These are phyloP conservation scores for Viola odorata DNA, from an alignment of 345 rosid species.

Conservation along the genomic window DNA sequence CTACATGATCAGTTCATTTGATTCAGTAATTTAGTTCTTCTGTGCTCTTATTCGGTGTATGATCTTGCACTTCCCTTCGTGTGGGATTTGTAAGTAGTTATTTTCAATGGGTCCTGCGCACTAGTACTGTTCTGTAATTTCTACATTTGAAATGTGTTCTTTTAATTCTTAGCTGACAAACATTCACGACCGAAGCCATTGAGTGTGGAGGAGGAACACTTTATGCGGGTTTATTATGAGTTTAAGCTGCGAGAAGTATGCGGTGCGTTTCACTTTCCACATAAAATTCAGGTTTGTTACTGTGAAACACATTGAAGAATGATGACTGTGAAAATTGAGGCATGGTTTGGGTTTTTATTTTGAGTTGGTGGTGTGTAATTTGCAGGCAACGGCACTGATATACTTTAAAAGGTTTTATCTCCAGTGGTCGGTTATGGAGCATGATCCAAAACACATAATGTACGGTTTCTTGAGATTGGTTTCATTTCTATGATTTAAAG, in stretches of 20 bases:
- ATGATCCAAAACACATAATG: conserved; percentile 93
- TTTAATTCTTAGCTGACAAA: conserved; percentile 69
- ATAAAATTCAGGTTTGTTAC: conserved; percentile 88
- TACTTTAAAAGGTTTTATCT: conserved; percentile 96
- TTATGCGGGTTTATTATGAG: conserved; percentile 85
- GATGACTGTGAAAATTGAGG: neutral
- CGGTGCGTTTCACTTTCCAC: conserved; percentile 88
- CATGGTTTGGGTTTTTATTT: neutral
- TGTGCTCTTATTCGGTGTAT: neutral
- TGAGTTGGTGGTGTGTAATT: conserved; percentile 19
- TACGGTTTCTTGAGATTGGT: conserved; percentile 30
- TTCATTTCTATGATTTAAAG: too few species aligned
- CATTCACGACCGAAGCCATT: conserved; percentile 75
- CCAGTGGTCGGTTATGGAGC: conserved; percentile 99
- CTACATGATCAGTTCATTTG: too few species aligned
- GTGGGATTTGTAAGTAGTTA: conserved; percentile 5
- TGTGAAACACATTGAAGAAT: neutral
- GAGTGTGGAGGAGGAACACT: conserved; percentile 79
- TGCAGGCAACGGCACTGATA: conserved; percentile 89
- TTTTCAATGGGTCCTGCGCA: too few species aligned
- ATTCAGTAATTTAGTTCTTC: too few species aligned
- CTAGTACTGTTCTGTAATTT: too few species aligned
- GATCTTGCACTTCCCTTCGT: neutral
- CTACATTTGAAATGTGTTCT: too few species aligned
- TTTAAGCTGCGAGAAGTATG: conserved; percentile 93